Evolutionary conservation across 331 rosid species (phyloP).

Genomic region (Rhamnella rubrinervis): DNA sequence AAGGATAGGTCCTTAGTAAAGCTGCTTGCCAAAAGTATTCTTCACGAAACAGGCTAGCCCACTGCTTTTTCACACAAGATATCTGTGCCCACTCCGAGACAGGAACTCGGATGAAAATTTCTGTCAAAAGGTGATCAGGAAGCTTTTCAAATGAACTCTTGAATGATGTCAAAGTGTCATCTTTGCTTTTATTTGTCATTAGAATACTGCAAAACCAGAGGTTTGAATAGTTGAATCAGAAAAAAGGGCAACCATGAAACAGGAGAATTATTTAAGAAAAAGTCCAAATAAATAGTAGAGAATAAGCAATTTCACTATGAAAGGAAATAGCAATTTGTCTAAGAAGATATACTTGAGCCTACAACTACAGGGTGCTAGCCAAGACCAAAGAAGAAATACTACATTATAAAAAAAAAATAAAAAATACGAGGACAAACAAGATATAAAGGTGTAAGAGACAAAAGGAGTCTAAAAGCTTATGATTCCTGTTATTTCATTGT

Average conservation of each 20-base stretch:
- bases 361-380: no score
- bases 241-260: background rate
- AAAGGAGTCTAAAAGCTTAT: no score
- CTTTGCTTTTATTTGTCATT: constrained; percentile 27
- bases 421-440: no score
- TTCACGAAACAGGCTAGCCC: constrained; percentile 55
- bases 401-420: no score
- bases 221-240: background rate
- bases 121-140: constrained; percentile 65
- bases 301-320: no score
- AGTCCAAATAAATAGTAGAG: no score
- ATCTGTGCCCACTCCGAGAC: constrained; percentile 51
- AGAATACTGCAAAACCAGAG: constrained; percentile 33
- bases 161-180: constrained; percentile 16
- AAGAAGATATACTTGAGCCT: no score
- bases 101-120: constrained; percentile 56
- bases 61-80: constrained; percentile 60
- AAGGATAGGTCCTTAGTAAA: constrained; percentile 44
- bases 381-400: no score
- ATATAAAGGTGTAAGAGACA: no score
- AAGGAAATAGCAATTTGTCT: no score
- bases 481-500: no score
- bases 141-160: constrained; percentile 42
- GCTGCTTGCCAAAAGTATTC: constrained; percentile 79
- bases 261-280: no score